Percentiles rank a stretch among this genome's conserved stretches.
These are phyloP conservation scores for Craterostigma plantagineum DNA, from an alignment of 257 asterid genomes.

Conservation along the genomic window DNA sequence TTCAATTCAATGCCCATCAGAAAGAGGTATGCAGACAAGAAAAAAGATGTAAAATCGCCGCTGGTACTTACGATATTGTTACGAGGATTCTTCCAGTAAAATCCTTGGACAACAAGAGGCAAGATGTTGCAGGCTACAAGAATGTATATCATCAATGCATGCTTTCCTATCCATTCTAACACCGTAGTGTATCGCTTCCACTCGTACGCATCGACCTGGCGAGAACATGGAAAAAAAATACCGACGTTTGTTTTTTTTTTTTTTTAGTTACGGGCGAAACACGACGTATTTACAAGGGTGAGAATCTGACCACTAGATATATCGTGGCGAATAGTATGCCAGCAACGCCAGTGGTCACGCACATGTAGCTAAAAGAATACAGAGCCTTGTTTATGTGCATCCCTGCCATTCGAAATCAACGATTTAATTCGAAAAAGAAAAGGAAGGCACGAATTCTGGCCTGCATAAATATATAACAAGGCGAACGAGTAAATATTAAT, in stretches of 20 bases:
- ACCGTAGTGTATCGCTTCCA: constrained; percentile 19
- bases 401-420: constrained; percentile 13
- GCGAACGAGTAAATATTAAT: not conserved
- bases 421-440: too few species aligned
- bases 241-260: too few species aligned
- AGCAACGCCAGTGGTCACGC: constrained; percentile 46
- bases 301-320: constrained; percentile 29
- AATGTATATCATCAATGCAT: constrained; percentile 32
- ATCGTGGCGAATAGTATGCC: constrained; percentile 38
- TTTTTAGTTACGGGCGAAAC: too few species aligned
- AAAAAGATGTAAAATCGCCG: too few species aligned
- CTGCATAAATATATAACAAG: too few species aligned
- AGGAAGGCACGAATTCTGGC: too few species aligned
- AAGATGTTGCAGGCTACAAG: constrained; percentile 46
- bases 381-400: constrained; percentile 54
- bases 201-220: constrained; percentile 41
- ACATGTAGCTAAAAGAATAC: constrained; percentile 47
- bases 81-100: constrained; percentile 34
- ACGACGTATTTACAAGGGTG: too few species aligned
- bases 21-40: too few species aligned
- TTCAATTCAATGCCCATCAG: too few species aligned
- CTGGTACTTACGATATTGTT: constrained; percentile 38
- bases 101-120: constrained; percentile 38
- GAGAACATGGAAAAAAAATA: too few species aligned
- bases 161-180: constrained; percentile 47